These are phyloP conservation scores for Tylopilus intermedius DNA, from an alignment of 768 basidiomycete species.

Conservation along the genomic window DNA sequence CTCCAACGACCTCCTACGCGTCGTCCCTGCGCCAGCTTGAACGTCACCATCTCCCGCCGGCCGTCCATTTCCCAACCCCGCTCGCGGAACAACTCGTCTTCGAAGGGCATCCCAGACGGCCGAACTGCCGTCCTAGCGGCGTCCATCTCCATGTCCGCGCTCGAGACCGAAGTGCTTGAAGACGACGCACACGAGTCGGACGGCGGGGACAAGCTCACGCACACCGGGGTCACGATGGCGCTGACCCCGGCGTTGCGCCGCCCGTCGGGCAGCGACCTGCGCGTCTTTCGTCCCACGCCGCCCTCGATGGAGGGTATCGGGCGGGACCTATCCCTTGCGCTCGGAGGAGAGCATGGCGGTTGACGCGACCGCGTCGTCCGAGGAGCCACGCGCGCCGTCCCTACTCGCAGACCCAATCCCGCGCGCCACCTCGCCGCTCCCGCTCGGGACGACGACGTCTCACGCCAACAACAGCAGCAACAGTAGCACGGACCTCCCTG, in stretches of 20 bases:
- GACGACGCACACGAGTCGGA: constrained; percentile 23
- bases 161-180: constrained; percentile 41
- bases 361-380: neutral
- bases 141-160: constrained; percentile 47
- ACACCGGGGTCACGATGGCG: neutral
- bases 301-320: constrained; percentile 32
- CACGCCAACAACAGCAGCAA: too few species aligned
- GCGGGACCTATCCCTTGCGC: constrained; percentile 28
- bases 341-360: constrained; percentile 20
- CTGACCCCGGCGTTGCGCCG: constrained; percentile 8
- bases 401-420: neutral
- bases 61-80: constrained; percentile 24
- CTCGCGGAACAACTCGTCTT: constrained; percentile 20
- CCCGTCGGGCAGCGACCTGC: constrained; percentile 7
- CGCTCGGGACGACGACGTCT: neutral
- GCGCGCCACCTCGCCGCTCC: constrained; percentile 3
- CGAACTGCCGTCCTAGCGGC: constrained; percentile 20
- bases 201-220: constrained; percentile 10
- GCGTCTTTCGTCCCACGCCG: constrained; percentile 11
- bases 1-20: constrained; percentile 25
- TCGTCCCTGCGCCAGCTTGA: constrained; percentile 21
- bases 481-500: constrained; percentile 34
- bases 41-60: constrained; percentile 29
- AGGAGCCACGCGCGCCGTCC: constrained; percentile 1
- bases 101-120: constrained; percentile 15